These are phyloP conservation scores for Boletus albobrunnescens DNA, from an alignment of 1,284 basidiomycete species.

Conservation along the genomic window DNA sequence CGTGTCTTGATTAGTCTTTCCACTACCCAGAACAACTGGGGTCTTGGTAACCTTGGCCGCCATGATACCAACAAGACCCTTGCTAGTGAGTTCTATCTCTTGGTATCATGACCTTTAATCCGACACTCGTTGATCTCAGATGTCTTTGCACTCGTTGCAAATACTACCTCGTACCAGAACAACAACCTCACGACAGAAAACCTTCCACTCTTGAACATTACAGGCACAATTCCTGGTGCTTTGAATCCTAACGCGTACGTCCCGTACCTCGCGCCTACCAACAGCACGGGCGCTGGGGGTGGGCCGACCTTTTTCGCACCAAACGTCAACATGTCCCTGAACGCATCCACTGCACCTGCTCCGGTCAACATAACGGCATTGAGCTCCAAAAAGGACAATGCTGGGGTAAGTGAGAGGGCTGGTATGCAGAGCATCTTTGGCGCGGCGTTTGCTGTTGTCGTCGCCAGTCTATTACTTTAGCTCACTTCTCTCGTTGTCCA, in stretches of 20 bases:
- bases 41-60: constrained; percentile 56
- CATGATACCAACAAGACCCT: constrained; percentile 48
- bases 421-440: constrained; percentile 14
- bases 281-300: constrained; percentile 38
- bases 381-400: neutral
- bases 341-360: constrained; percentile 31
- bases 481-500: neutral
- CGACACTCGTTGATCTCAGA: constrained; percentile 31
- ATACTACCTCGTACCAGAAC: constrained; percentile 35
- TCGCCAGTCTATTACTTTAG: constrained; percentile 15
- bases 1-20: constrained; percentile 36
- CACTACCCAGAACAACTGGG: constrained; percentile 66
- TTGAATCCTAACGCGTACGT: constrained; percentile 37
- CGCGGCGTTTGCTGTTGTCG: constrained; percentile 1
- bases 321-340: constrained; percentile 36
- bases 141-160: constrained; percentile 47
- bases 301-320: constrained; percentile 38
- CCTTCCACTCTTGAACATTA: constrained; percentile 34
- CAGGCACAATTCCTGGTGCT: constrained; percentile 30
- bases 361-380: constrained; percentile 41
- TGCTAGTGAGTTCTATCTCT: constrained; percentile 19
- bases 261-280: constrained; percentile 42
- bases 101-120: neutral
- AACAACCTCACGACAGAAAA: constrained; percentile 25
- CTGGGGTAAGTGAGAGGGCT: constrained; percentile 1